Conservation (phyloP, 2,329 filamentous ascomycete species). For the Orbilia oligospora region DNA sequence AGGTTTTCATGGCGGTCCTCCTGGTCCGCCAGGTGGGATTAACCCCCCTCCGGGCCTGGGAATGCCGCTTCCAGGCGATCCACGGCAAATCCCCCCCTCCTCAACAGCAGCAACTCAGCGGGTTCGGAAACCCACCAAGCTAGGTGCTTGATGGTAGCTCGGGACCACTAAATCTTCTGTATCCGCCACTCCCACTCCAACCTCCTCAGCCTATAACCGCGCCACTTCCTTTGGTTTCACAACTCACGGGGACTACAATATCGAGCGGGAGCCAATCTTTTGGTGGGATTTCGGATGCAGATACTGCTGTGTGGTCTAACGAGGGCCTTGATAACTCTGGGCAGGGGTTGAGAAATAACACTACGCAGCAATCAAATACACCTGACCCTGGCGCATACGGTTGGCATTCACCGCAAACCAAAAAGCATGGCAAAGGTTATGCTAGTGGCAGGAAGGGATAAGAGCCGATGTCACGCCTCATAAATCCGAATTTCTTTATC, state of each 20-base stretch:
- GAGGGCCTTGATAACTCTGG: neutral
- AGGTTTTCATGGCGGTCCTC: constrained; percentile 42
- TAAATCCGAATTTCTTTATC: constrained; percentile 11
- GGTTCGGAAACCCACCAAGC: constrained; percentile 57
- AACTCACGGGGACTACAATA: neutral
- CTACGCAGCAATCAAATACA: neutral
- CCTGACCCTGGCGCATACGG: neutral
- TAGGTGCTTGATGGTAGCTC: constrained; percentile 29
- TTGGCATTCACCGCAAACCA: constrained; percentile 3
- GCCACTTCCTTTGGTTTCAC: neutral
- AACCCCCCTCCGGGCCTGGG: constrained; percentile 50
- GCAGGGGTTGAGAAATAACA: neutral
- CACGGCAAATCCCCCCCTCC: constrained; percentile 14
- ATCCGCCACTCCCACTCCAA: neutral
- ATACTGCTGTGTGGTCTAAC: neutral
- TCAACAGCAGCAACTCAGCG: constrained; percentile 57
- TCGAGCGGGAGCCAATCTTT: neutral
- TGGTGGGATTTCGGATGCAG: neutral
- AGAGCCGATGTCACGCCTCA: constrained; percentile 10
- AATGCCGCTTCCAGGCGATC: constrained; percentile 41
- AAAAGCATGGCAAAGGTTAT: neutral
- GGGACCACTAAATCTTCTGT: neutral
- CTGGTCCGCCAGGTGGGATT: constrained; percentile 48
- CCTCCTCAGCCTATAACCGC: neutral
- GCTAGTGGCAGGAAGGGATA: constrained; percentile 1